Evolutionary conservation across 805 yeast species (phyloP).

Genomic region (Tetrapisispora taiwanensis): DNA sequence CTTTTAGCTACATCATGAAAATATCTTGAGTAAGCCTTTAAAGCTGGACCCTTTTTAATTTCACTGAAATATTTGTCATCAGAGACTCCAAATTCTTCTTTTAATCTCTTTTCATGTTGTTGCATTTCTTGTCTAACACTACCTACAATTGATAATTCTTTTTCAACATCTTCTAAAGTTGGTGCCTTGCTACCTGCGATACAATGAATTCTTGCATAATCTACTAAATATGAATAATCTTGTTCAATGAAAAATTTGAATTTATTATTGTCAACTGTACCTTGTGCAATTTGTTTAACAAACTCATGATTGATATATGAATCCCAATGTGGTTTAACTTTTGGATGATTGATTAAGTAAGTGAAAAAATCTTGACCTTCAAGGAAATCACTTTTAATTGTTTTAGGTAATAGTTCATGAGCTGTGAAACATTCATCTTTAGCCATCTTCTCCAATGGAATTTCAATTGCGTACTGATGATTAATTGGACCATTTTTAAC

Average conservation of each 20-base stretch:
- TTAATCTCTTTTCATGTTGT: slow-evolving; percentile 44
- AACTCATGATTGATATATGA: slow-evolving; percentile 53
- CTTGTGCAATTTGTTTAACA: slow-evolving; percentile 42
- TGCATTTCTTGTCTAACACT: slow-evolving; percentile 47
- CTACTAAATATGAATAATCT: slow-evolving; percentile 61
- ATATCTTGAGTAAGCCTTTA: slow-evolving; percentile 52
- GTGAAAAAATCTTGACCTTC: slow-evolving; percentile 31
- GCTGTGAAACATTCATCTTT: slow-evolving; percentile 26
- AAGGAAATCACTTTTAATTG: not conserved
- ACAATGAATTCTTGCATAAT: slow-evolving; percentile 57
- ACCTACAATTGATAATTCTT: slow-evolving; percentile 41
- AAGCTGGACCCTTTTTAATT: slow-evolving; percentile 44
- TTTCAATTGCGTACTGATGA: slow-evolving; percentile 39
- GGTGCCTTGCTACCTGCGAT: slow-evolving; percentile 57
- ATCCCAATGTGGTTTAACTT: slow-evolving; percentile 46
- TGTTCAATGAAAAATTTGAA: slow-evolving; percentile 45
- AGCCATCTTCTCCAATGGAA: slow-evolving; percentile 29
- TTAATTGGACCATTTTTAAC: slow-evolving; percentile 67
- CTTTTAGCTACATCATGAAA: slow-evolving; percentile 42
- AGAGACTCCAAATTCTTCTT: slow-evolving; percentile 25
- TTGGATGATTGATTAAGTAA: slow-evolving; percentile 47
- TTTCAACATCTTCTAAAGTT: slow-evolving; percentile 38
- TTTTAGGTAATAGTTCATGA: slow-evolving; percentile 10
- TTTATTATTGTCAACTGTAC: slow-evolving; percentile 37
- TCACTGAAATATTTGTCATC: slow-evolving; percentile 38